Percentiles rank a stretch among this genome's conserved stretches.
phyloP scores from a whole-genome alignment of 371 early-diverging fungal genomes.

The Mortierella sp. region DNA sequence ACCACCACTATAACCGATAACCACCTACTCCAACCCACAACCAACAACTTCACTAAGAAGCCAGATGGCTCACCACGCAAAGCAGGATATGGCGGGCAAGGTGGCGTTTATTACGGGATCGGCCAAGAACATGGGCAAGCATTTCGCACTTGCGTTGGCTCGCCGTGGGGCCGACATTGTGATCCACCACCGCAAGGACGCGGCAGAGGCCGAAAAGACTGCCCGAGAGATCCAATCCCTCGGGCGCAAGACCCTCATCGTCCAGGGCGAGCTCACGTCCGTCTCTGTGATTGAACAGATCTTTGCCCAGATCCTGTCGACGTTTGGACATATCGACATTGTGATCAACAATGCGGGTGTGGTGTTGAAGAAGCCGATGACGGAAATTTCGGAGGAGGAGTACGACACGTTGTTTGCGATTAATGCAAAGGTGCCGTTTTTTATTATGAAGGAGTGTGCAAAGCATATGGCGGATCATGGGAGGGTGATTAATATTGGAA shows the following conservation, averaged over 20 bases:
- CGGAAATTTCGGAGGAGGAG: conserved; percentile 42
- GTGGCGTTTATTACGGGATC: conserved; percentile 57
- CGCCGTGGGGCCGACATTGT: conserved; percentile 66
- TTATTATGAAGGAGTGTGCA: conserved; percentile 52
- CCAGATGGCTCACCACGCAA: background rate
- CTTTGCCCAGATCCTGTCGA: conserved; percentile 59
- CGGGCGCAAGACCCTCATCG: conserved; percentile 61
- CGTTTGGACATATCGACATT: conserved; percentile 68
- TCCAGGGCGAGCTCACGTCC: conserved; percentile 53
- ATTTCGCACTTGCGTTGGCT: conserved; percentile 63
- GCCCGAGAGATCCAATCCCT: conserved; percentile 62
- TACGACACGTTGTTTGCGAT: conserved; percentile 48
- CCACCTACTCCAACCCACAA: background rate
- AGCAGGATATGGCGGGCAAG: conserved; percentile 50
- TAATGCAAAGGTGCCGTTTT: conserved; percentile 56
- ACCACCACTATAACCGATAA: background rate
- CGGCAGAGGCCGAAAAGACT: conserved; percentile 58
- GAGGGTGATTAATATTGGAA: conserved; percentile 56
- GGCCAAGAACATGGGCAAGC: conserved; percentile 63
- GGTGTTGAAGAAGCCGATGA: conserved; percentile 51
- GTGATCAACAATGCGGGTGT: conserved; percentile 69
- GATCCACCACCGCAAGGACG: conserved; percentile 65
- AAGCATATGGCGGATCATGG: conserved; percentile 51
- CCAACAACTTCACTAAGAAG: background rate
- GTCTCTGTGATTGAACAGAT: conserved; percentile 57